A percentile compares a stretch with the other conserved stretches of the same genome.
phyloP scores from a whole-genome alignment of 139 green algal genomes.

The Chlorokybus atmophyticus region DNA sequence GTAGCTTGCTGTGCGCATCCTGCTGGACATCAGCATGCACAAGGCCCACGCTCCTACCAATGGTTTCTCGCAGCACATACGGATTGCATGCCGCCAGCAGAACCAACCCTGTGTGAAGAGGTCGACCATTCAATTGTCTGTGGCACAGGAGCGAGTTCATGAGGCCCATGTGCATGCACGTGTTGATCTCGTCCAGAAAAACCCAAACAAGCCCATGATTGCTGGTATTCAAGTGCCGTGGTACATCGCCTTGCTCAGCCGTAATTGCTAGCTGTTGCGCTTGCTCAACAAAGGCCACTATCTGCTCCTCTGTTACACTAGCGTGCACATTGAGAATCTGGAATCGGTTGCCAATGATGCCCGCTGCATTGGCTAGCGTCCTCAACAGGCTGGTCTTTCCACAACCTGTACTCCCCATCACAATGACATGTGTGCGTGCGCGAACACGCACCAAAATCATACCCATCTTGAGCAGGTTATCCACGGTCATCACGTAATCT shows the following conservation, averaged over 20 bases:
- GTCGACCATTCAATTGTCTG: neutral
- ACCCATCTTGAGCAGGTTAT: slow-evolving; percentile 23
- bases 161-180: slow-evolving; percentile 17
- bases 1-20: slow-evolving; percentile 8
- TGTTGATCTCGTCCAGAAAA: slow-evolving; percentile 26
- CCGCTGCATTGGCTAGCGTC: slow-evolving; percentile 17
- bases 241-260: neutral
- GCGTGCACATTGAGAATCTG: slow-evolving; percentile 21
- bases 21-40: neutral
- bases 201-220: slow-evolving; percentile 8
- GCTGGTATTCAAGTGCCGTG: neutral
- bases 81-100: slow-evolving; percentile 27
- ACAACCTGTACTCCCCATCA: slow-evolving; percentile 21
- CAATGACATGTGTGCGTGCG: slow-evolving; percentile 9
- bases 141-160: slow-evolving; percentile 12
- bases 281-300: slow-evolving; percentile 11
- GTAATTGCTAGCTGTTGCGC: neutral
- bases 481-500: slow-evolving; percentile 8
- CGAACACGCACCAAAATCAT: slow-evolving; percentile 8
- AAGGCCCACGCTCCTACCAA: no score
- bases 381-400: slow-evolving; percentile 28
- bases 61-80: slow-evolving; percentile 10
- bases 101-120: neutral
- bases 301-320: slow-evolving; percentile 7
- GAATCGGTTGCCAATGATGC: slow-evolving; percentile 3